Evolutionary conservation across 768 basidiomycete genomes (phyloP).

Genomic region (Fomitopsis serialis): DNA sequence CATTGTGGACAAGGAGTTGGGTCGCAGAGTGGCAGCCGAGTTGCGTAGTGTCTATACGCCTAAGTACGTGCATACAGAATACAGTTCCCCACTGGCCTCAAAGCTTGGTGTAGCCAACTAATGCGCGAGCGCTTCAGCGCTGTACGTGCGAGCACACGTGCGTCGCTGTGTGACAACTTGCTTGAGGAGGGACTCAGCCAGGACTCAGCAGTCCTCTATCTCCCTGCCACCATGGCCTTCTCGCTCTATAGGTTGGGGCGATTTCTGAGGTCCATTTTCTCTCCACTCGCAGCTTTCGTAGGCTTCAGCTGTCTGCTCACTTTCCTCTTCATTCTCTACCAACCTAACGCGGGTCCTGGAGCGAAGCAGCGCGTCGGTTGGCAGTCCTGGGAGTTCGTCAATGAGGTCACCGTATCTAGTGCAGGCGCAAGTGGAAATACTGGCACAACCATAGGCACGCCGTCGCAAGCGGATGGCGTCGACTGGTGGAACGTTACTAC

Average conservation of each 20-base stretch:
- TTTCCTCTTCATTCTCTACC: slow-evolving; percentile 77
- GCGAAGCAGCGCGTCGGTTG: slow-evolving; percentile 71
- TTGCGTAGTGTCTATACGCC: too few relatives aligned
- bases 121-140: too few relatives aligned
- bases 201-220: too few relatives aligned
- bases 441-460: neutral
- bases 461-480: slow-evolving; percentile 27
- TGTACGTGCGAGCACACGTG: too few relatives aligned
- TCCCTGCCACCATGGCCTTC: slow-evolving; percentile 4
- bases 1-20: too few relatives aligned
- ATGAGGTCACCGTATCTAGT: slow-evolving; percentile 19
- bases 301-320: slow-evolving; percentile 69
- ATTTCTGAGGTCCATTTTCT: slow-evolving; percentile 46
- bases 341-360: slow-evolving; percentile 71
- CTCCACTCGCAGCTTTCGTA: slow-evolving; percentile 55
- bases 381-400: slow-evolving; percentile 81
- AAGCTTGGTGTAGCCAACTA: too few relatives aligned
- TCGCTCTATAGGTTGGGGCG: slow-evolving; percentile 30
- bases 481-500: slow-evolving; percentile 65
- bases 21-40: too few relatives aligned
- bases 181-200: too few relatives aligned
- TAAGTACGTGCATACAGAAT: too few relatives aligned
- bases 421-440: slow-evolving; percentile 6
- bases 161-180: too few relatives aligned
- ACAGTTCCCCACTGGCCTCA: too few relatives aligned